phyloP scores from a whole-genome alignment of 495 filamentous ascomycete species.

The Tuber magnatum region DNA sequence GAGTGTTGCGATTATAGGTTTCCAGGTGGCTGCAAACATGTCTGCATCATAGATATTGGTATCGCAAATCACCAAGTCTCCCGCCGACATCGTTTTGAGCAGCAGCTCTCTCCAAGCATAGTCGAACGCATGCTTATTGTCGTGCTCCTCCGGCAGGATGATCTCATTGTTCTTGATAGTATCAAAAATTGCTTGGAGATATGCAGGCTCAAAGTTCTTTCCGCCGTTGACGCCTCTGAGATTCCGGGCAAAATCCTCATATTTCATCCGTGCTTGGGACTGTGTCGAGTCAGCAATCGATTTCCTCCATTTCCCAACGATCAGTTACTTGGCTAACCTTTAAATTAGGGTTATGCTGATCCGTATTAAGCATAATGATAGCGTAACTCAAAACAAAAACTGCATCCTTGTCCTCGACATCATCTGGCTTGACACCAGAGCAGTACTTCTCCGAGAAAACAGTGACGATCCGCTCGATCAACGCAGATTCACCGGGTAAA shows the following conservation, averaged over 20 bases:
- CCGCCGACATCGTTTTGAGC: conserved; percentile 70
- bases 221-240: conserved; percentile 80
- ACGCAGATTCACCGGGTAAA: conserved; percentile 78
- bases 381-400: conserved; percentile 87
- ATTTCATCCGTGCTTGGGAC: conserved; percentile 68
- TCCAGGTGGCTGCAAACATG: conserved; percentile 97
- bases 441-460: conserved; percentile 83
- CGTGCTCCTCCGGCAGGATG: conserved; percentile 92
- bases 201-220: conserved; percentile 75
- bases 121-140: conserved; percentile 91
- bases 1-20: conserved; percentile 83
- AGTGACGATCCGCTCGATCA: conserved; percentile 89
- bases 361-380: conserved; percentile 92
- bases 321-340: conserved; percentile 45
- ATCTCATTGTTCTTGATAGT: conserved; percentile 91
- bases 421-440: conserved; percentile 59
- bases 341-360: conserved; percentile 88
- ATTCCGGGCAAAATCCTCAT: conserved; percentile 73
- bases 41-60: conserved; percentile 94
- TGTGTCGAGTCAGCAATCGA: conserved; percentile 17
- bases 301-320: not conserved
- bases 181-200: conserved; percentile 80
- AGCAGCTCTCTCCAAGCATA: conserved; percentile 94
- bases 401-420: conserved; percentile 82
- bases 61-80: conserved; percentile 68